Percentiles rank a stretch among this genome's conserved stretches.
phyloP scores from a whole-genome alignment of 2,329 filamentous ascomycete species.

The Ascomycota sp. region DNA sequence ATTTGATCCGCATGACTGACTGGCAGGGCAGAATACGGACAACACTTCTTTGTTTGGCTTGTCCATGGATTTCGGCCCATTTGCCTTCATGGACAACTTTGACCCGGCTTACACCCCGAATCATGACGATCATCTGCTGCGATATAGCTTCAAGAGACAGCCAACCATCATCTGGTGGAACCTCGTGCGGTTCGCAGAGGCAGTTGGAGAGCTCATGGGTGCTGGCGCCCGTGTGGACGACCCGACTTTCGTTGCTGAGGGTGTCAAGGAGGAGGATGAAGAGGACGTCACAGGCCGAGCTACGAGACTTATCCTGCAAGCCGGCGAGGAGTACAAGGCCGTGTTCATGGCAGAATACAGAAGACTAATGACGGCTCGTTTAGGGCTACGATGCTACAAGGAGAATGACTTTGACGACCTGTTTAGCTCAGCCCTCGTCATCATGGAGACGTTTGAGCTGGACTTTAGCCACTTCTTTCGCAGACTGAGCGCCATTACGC shows the following conservation, averaged over 20 bases:
- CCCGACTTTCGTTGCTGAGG: slow-evolving; percentile 44
- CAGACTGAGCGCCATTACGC: slow-evolving; percentile 40
- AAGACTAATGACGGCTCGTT: slow-evolving; percentile 52
- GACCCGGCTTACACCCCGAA: slow-evolving; percentile 90
- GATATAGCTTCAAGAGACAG: slow-evolving; percentile 86
- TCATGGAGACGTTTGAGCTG: slow-evolving; percentile 57
- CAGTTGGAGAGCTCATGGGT: slow-evolving; percentile 70
- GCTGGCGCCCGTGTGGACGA: slow-evolving; percentile 52
- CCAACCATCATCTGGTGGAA: slow-evolving; percentile 98
- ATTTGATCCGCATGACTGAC: slow-evolving; percentile 4
- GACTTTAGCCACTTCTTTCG: slow-evolving; percentile 94
- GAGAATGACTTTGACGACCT: slow-evolving; percentile 57
- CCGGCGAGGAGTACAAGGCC: slow-evolving; percentile 69
- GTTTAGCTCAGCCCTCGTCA: slow-evolving; percentile 65
- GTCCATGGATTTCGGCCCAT: slow-evolving; percentile 85
- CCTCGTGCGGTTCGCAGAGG: slow-evolving; percentile 71
- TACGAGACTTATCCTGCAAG: slow-evolving; percentile 58
- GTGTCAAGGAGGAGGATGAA: slow-evolving; percentile 40
- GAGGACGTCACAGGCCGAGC: slow-evolving; percentile 54
- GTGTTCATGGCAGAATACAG: slow-evolving; percentile 83
- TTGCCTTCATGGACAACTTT: slow-evolving; percentile 94
- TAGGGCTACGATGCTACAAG: slow-evolving; percentile 51
- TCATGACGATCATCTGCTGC: slow-evolving; percentile 70
- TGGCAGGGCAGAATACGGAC: slow-evolving; percentile 48
- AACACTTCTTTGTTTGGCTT: slow-evolving; percentile 83